Evolutionary conservation across 495 filamentous ascomycete genomes (phyloP).

Genomic region (Pseudevernia furfuracea): DNA sequence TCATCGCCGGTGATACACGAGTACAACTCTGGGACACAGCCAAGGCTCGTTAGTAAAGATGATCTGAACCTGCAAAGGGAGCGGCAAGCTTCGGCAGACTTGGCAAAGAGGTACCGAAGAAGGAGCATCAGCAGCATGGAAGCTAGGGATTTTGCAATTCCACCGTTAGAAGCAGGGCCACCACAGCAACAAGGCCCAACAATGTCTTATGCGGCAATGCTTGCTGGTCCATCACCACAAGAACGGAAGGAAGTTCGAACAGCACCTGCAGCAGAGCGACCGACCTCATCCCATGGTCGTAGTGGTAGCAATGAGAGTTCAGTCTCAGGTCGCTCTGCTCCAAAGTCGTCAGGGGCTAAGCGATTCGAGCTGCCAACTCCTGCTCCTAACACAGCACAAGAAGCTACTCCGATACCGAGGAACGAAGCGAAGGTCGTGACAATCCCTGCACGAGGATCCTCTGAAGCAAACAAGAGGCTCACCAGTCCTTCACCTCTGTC

Average conservation of each 20-base stretch:
- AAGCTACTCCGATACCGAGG: slow-evolving; percentile 30
- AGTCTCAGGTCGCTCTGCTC: slow-evolving; percentile 39
- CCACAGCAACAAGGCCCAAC: slow-evolving; percentile 15
- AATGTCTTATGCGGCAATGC: slow-evolving; percentile 26
- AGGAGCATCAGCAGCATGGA: slow-evolving; percentile 79
- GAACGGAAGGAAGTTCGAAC: slow-evolving; percentile 20
- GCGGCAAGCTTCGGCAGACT: slow-evolving; percentile 41
- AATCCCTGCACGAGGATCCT: slow-evolving; percentile 60
- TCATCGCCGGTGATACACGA: slow-evolving; percentile 12
- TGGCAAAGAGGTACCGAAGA: slow-evolving; percentile 68
- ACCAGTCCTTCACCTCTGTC: slow-evolving; percentile 82
- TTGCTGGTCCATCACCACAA: slow-evolving; percentile 24
- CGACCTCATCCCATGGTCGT: slow-evolving; percentile 50
- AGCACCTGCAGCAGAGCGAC: slow-evolving; percentile 29
- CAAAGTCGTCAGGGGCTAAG: slow-evolving; percentile 29
- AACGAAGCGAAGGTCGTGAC: slow-evolving; percentile 52
- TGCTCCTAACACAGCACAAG: slow-evolving; percentile 18
- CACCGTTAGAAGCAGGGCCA: slow-evolving; percentile 23
- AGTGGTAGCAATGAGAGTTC: slow-evolving; percentile 52
- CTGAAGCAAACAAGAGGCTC: slow-evolving; percentile 64
- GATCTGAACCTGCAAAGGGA: slow-evolving; percentile 46
- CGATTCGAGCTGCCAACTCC: slow-evolving; percentile 16
- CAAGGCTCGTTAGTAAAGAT: slow-evolving; percentile 37
- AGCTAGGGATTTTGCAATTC: slow-evolving; percentile 44
- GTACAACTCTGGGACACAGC: slow-evolving; percentile 9